These are phyloP conservation scores for Pyrenopolyporus hunteri DNA, from an alignment of 495 filamentous ascomycete genomes.

Conservation along the genomic window DNA sequence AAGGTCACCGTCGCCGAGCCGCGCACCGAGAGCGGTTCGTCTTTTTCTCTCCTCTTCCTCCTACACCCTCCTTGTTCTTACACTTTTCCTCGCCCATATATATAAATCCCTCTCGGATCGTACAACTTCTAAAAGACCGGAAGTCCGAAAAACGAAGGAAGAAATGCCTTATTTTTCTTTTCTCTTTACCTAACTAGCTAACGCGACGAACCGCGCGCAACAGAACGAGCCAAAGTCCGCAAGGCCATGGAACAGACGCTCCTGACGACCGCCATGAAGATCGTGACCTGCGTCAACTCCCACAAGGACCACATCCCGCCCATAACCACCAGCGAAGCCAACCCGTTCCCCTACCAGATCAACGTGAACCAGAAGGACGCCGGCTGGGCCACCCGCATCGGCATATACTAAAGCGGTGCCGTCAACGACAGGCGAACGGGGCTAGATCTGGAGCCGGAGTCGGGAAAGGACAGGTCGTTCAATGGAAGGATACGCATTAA, in stretches of 20 bases:
- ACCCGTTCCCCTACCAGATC: conserved; percentile 95
- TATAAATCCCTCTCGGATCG: no score
- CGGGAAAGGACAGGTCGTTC: no score
- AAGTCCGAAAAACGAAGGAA: no score
- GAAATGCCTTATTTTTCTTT: not conserved
- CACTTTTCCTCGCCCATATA: not conserved
- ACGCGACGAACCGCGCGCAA: not conserved
- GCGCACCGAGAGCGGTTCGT: conserved; percentile 82
- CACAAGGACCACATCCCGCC: conserved; percentile 98
- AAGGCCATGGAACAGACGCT: conserved; percentile 86
- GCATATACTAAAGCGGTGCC: conserved; percentile 81
- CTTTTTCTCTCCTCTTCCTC: not conserved
- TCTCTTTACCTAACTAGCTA: not conserved
- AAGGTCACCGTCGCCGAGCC: conserved; percentile 91
- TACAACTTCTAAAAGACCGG: no score
- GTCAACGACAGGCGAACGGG: no score
- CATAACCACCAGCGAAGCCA: conserved; percentile 89
- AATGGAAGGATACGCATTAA: no score
- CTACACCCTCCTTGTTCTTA: not conserved
- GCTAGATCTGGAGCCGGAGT: not conserved
- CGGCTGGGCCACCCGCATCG: conserved; percentile 80
- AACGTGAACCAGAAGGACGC: conserved; percentile 78
- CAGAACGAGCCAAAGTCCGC: conserved; percentile 85
- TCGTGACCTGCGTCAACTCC: conserved; percentile 79
- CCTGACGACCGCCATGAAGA: conserved; percentile 83